phyloP scores from a whole-genome alignment of 352 stramenopile genomes.

The Globisporangium orthogonon region DNA sequence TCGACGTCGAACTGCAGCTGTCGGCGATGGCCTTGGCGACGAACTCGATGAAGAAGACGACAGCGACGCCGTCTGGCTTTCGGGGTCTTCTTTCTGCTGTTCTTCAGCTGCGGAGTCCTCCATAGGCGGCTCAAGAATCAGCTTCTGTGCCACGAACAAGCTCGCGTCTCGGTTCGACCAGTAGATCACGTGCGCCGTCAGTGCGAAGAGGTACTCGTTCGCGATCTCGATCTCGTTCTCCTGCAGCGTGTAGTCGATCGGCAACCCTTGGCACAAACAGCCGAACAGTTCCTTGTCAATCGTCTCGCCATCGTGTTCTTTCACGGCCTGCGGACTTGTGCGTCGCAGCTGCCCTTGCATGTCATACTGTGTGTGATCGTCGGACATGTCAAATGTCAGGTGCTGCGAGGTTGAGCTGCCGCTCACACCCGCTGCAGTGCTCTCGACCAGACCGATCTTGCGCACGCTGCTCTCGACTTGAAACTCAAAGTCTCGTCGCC shows the following conservation, averaged over 20 bases:
- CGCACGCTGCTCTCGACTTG: conserved; percentile 64
- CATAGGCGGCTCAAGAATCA: conserved; percentile 66
- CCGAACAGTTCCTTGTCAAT: conserved; percentile 52
- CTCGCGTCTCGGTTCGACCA: conserved; percentile 90
- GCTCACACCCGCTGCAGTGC: neutral
- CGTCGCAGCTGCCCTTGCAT: conserved; percentile 2
- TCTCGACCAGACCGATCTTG: conserved; percentile 71
- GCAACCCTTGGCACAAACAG: conserved; percentile 53
- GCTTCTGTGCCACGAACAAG: conserved; percentile 88
- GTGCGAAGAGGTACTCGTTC: conserved; percentile 91
- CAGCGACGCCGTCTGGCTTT: conserved; percentile 11
- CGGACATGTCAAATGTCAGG: conserved; percentile 5
- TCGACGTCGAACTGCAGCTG: conserved; percentile 1
- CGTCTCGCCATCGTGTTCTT: conserved; percentile 23
- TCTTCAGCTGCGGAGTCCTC: conserved; percentile 1
- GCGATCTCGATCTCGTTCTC: conserved; percentile 93
- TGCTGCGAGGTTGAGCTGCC: neutral
- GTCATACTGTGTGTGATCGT: conserved; percentile 8
- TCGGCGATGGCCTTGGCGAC: neutral
- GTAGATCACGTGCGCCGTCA: conserved; percentile 91
- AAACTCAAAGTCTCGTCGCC: conserved; percentile 68
- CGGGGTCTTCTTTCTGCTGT: conserved; percentile 1
- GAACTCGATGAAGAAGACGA: conserved; percentile 10
- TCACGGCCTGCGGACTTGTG: conserved; percentile 13
- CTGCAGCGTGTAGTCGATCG: conserved; percentile 88